phyloP scores from a whole-genome alignment of 148 eudicot genomes.

The Fagopyrum homotropicum region DNA sequence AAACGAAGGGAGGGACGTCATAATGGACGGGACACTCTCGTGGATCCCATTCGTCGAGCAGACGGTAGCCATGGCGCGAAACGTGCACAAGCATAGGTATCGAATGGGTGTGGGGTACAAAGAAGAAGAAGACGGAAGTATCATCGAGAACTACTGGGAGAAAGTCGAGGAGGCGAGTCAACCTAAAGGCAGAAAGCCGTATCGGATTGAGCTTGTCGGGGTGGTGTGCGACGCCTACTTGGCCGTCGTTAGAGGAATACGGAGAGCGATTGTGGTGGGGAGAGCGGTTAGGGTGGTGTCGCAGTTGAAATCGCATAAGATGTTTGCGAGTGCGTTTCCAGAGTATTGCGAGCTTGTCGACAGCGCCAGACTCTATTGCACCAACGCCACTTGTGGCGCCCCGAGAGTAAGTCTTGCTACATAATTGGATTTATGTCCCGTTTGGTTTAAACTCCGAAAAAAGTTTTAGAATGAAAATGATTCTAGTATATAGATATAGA shows the following conservation, averaged over 20 bases:
- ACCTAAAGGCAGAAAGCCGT: constrained; percentile 43
- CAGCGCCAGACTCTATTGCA: constrained; percentile 75
- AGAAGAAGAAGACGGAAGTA: constrained; percentile 50
- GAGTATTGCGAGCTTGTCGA: constrained; percentile 68
- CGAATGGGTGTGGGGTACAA: constrained; percentile 89
- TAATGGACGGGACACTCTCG: constrained; percentile 88
- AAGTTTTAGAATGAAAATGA: no score
- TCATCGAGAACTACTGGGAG: constrained; percentile 74
- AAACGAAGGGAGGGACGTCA: constrained; percentile 88
- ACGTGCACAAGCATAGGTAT: constrained; percentile 58
- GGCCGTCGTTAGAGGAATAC: constrained; percentile 85
- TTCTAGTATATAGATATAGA: no score
- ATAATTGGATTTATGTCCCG: no score
- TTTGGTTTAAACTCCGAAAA: no score
- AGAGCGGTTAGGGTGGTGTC: constrained; percentile 91
- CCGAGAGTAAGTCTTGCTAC: constrained; percentile 38
- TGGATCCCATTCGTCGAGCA: constrained; percentile 89
- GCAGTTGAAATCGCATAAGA: constrained; percentile 82
- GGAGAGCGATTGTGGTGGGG: constrained; percentile 76
- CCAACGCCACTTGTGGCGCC: constrained; percentile 53
- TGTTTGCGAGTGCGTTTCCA: constrained; percentile 68
- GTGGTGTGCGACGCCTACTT: constrained; percentile 88
- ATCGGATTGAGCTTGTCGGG: constrained; percentile 84
- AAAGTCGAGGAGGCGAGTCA: constrained; percentile 22
- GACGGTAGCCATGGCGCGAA: constrained; percentile 70